Conservation (phyloP, 2,329 filamentous ascomycete species). For the Claviceps digitariae region DNA sequence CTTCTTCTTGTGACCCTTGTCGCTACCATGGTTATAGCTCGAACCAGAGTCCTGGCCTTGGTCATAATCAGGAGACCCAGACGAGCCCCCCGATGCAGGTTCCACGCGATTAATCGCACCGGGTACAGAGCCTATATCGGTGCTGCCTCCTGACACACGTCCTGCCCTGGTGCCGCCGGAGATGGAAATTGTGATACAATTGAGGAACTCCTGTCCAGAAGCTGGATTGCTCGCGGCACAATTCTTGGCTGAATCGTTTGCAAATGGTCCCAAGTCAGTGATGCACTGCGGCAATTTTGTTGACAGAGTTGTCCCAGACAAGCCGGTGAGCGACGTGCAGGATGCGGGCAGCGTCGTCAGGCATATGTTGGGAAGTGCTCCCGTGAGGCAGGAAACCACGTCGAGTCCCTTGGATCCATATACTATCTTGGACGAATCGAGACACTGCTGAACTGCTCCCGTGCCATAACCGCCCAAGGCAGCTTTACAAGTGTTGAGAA, state of each 20-base stretch:
- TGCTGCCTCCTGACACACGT: neutral
- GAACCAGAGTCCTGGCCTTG: no score
- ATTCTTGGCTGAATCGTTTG: neutral
- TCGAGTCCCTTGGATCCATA: neutral
- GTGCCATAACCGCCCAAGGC: slow-evolving; percentile 2
- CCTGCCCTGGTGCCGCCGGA: neutral
- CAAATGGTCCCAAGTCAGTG: slow-evolving; percentile 5
- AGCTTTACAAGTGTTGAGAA: neutral
- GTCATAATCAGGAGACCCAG: no score
- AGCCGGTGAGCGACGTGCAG: slow-evolving; percentile 2
- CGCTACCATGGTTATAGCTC: no score
- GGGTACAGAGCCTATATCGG: neutral
- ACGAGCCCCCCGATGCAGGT: no score
- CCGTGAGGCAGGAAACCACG: slow-evolving; percentile 5
- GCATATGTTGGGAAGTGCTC: neutral
- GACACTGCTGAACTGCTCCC: neutral
- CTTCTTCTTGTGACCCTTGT: no score
- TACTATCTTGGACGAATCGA: no score
- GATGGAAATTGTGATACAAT: neutral
- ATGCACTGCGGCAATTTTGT: slow-evolving; percentile 1
- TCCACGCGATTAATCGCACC: neutral
- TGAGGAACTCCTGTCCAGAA: neutral
- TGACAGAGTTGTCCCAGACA: neutral
- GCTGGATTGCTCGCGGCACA: neutral
- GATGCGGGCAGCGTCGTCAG: slow-evolving; percentile 4